These are phyloP conservation scores for Clitopilus hobsonii DNA, from an alignment of 768 basidiomycete species.

Conservation along the genomic window DNA sequence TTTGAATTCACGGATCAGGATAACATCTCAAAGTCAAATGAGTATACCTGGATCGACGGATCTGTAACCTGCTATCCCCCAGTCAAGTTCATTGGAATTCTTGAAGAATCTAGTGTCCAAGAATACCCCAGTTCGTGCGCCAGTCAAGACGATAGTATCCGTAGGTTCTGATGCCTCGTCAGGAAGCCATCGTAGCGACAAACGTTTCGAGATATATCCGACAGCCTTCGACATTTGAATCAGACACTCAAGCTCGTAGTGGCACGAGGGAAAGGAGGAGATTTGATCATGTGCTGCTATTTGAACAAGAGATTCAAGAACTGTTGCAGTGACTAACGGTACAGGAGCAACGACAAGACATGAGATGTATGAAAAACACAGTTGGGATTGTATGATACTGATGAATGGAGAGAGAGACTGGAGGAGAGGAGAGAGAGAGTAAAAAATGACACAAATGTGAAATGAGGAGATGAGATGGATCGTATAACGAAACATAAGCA, in stretches of 20 bases:
- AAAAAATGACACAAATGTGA: constrained; percentile 8
- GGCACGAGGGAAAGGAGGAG: neutral
- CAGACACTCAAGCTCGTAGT: neutral
- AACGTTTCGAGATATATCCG: constrained; percentile 9
- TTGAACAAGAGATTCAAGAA: constrained; percentile 8
- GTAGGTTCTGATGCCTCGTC: constrained; percentile 27
- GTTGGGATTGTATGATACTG: constrained; percentile 19
- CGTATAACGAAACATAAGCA: constrained; percentile 7
- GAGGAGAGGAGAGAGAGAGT: constrained; percentile 13
- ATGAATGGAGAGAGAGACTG: no score
- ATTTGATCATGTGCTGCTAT: constrained; percentile 10
- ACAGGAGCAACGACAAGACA: constrained; percentile 11
- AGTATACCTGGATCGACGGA: constrained; percentile 10
- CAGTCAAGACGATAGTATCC: constrained; percentile 28
- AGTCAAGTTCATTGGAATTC: constrained; percentile 22
- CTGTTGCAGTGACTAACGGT: constrained; percentile 15
- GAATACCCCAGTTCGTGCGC: constrained; percentile 22
- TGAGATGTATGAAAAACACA: constrained; percentile 8
- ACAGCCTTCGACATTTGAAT: neutral
- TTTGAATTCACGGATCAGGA: neutral
- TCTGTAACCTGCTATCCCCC: constrained; percentile 35
- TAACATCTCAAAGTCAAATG: neutral
- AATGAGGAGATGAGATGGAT: constrained; percentile 6
- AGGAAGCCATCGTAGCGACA: constrained; percentile 31
- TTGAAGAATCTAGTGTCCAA: constrained; percentile 31